These are phyloP conservation scores for Cadophora luteo-olivacea DNA, from an alignment of 2,329 filamentous ascomycete species.

Conservation along the genomic window DNA sequence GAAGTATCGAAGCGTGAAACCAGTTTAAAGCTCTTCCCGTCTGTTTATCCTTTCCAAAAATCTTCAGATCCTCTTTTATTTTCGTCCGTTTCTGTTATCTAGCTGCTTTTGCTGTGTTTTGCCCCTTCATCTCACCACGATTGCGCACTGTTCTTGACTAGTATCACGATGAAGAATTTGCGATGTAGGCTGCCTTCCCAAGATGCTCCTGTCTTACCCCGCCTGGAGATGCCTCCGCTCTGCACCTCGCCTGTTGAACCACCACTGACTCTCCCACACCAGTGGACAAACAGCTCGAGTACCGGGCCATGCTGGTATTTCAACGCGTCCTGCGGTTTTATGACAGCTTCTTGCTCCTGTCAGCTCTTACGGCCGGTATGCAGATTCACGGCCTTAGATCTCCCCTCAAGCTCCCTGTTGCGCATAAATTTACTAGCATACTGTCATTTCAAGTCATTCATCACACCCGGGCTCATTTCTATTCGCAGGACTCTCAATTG, in stretches of 20 bases:
- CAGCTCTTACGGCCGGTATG: constrained; percentile 1
- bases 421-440: not conserved
- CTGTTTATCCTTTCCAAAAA: not conserved
- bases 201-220: not conserved
- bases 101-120: not conserved
- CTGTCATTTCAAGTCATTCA: not conserved
- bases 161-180: not conserved
- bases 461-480: not conserved
- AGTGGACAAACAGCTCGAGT: constrained; percentile 22
- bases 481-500: constrained; percentile 10
- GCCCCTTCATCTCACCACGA: not conserved
- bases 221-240: constrained; percentile 13
- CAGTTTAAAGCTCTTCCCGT: not conserved
- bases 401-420: not conserved
- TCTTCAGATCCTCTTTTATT: not conserved
- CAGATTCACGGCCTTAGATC: not conserved
- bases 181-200: not conserved
- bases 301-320: constrained; percentile 18
- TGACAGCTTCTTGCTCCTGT: constrained; percentile 19
- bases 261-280: not conserved
- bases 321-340: constrained; percentile 17
- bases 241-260: not conserved
- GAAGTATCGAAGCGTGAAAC: not conserved
- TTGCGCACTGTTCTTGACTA: not conserved
- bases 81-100: not conserved